A percentile compares a stretch with the other conserved stretches of the same genome.
phyloP scores from a whole-genome alignment of 2,329 filamentous ascomycete species.

The Colletotrichum sp. region DNA sequence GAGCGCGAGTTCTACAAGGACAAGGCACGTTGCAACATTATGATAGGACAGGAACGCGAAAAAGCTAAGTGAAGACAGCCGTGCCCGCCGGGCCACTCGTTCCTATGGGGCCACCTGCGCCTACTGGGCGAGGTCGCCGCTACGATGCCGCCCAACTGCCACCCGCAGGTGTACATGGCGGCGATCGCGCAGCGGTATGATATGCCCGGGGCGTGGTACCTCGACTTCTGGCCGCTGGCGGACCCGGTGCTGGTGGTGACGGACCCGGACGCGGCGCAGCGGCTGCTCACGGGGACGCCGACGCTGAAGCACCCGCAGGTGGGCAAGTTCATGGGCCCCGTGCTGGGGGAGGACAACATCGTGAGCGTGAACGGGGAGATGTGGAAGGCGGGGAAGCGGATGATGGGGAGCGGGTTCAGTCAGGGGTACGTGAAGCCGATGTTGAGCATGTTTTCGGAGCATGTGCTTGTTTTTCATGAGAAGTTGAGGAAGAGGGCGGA shows the following conservation, averaged over 20 bases:
- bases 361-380: conserved; percentile 27
- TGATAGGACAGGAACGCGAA: not conserved
- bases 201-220: conserved; percentile 34
- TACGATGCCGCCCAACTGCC: conserved; percentile 24
- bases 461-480: conserved; percentile 24
- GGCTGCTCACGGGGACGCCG: conserved; percentile 24
- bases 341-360: conserved; percentile 25
- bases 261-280: conserved; percentile 26
- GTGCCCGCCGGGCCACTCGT: conserved; percentile 20
- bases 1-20: conserved; percentile 8
- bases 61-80: not conserved
- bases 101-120: conserved; percentile 25
- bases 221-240: conserved; percentile 33
- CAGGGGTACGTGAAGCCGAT: conserved; percentile 26
- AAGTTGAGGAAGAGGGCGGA: conserved; percentile 12
- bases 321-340: conserved; percentile 23
- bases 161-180: conserved; percentile 26
- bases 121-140: conserved; percentile 17
- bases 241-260: conserved; percentile 27
- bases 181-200: conserved; percentile 23
- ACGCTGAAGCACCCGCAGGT: conserved; percentile 20
- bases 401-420: conserved; percentile 31
- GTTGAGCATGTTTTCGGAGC: conserved; percentile 25
- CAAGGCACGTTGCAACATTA: not conserved
- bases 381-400: conserved; percentile 31